Conservation (phyloP, 495 filamentous ascomycete genomes). For the Filosporella fistucella region DNA sequence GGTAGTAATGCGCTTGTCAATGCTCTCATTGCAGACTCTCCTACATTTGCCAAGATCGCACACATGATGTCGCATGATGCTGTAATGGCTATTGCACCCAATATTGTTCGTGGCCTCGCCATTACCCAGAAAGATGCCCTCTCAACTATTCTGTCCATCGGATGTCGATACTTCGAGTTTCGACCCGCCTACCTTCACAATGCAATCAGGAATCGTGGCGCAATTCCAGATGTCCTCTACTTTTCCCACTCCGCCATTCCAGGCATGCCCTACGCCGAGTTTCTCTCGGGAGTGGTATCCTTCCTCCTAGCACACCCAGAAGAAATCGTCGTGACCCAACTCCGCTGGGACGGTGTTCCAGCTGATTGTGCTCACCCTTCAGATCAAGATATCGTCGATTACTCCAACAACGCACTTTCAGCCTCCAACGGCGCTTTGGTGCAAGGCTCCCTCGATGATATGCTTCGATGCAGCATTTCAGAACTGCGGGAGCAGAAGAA, state of each 20-base stretch:
- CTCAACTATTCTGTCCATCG: slow-evolving; percentile 38
- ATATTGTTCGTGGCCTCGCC: slow-evolving; percentile 46
- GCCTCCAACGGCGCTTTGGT: slow-evolving; percentile 26
- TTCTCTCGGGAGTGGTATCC: slow-evolving; percentile 36
- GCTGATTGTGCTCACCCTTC: slow-evolving; percentile 37
- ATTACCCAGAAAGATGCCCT: slow-evolving; percentile 51
- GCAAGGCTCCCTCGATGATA: slow-evolving; percentile 31
- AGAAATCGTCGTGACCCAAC: slow-evolving; percentile 48
- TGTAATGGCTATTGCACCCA: slow-evolving; percentile 37
- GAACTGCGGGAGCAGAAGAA: slow-evolving; percentile 36
- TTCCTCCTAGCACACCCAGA: slow-evolving; percentile 39
- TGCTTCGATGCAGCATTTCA: slow-evolving; percentile 30
- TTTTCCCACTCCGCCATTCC: slow-evolving; percentile 52
- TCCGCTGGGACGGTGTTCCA: slow-evolving; percentile 50
- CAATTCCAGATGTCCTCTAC: slow-evolving; percentile 41
- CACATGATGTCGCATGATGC: slow-evolving; percentile 30
- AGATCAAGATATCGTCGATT: slow-evolving; percentile 35
- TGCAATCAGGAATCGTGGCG: slow-evolving; percentile 27
- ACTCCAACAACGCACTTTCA: slow-evolving; percentile 34
- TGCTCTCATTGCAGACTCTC: slow-evolving; percentile 29
- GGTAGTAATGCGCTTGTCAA: slow-evolving; percentile 32
- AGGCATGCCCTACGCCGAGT: slow-evolving; percentile 45
- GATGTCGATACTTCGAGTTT: slow-evolving; percentile 52
- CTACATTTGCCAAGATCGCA: slow-evolving; percentile 25
- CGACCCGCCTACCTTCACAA: slow-evolving; percentile 44